Conservation (phyloP, 2,329 filamentous ascomycete genomes). For the Pleurostoma richardsiae region DNA sequence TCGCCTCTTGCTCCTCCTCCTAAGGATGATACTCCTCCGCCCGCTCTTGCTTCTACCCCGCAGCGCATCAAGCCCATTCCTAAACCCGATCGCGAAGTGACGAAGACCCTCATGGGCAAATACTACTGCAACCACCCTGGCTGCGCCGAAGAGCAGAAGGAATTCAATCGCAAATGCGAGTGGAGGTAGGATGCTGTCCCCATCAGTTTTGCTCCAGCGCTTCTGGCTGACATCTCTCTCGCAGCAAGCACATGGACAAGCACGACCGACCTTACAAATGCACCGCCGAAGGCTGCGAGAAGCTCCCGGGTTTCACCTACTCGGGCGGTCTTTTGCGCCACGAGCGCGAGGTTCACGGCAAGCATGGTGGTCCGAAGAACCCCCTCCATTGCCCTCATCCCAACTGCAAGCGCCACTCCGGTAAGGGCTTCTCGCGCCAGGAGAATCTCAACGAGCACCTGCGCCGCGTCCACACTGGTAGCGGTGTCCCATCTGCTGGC, state of each 20-base stretch:
- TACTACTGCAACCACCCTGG: slow-evolving; percentile 69
- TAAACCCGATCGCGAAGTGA: slow-evolving; percentile 53
- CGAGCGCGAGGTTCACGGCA: slow-evolving; percentile 88
- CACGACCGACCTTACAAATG: slow-evolving; percentile 93
- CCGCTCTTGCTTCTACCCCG: slow-evolving; percentile 13
- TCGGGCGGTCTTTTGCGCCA: slow-evolving; percentile 85
- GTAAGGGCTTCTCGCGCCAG: slow-evolving; percentile 85
- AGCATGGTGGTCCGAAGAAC: slow-evolving; percentile 84
- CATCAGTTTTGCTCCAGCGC: neutral
- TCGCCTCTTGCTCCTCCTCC: slow-evolving; percentile 13
- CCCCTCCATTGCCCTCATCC: slow-evolving; percentile 78
- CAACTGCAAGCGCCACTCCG: slow-evolving; percentile 84
- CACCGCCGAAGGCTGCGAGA: slow-evolving; percentile 75
- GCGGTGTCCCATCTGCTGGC: slow-evolving; percentile 24
- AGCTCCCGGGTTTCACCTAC: slow-evolving; percentile 91
- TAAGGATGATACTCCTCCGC: slow-evolving; percentile 15
- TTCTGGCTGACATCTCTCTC: neutral
- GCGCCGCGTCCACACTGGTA: slow-evolving; percentile 74
- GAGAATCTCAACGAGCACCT: slow-evolving; percentile 94
- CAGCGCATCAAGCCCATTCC: slow-evolving; percentile 46
- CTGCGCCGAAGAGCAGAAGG: slow-evolving; percentile 59
- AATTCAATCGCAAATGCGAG: slow-evolving; percentile 81
- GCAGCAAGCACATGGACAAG: slow-evolving; percentile 96
- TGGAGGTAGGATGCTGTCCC: slow-evolving; percentile 70
- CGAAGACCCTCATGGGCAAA: slow-evolving; percentile 66